These are phyloP conservation scores for Neopestalotiopsis sp. DNA, from an alignment of 2,329 filamentous ascomycete species.

Conservation along the genomic window DNA sequence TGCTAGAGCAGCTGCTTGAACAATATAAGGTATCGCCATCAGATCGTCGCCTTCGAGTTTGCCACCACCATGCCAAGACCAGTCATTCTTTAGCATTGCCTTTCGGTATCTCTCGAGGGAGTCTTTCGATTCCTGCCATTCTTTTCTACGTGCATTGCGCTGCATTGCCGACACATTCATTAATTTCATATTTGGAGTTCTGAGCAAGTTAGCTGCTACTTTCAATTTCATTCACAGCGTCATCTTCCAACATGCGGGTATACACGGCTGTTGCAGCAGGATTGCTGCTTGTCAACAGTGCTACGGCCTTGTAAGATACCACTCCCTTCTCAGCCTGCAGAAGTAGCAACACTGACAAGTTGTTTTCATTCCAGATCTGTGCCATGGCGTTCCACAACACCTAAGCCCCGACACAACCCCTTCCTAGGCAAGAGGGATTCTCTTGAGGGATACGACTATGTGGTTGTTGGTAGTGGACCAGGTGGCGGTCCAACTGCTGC, in stretches of 20 bases:
- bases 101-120: background rate
- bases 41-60: background rate
- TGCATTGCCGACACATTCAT: background rate
- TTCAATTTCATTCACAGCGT: background rate
- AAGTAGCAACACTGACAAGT: background rate
- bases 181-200: background rate
- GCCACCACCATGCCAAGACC: background rate
- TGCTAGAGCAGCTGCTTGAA: background rate
- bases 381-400: background rate
- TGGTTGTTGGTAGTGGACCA: conserved; percentile 56
- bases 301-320: background rate
- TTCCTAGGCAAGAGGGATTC: conserved; percentile 1
- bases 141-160: background rate
- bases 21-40: background rate
- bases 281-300: background rate
- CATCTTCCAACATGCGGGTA: background rate
- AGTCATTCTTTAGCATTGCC: background rate
- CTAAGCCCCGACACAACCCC: background rate
- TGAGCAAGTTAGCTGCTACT: background rate
- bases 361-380: background rate
- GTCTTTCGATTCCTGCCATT: background rate
- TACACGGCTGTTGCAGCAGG: background rate
- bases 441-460: conserved; percentile 42
- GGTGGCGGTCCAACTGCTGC: conserved; percentile 57
- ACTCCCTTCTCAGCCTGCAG: background rate